phyloP scores from a whole-genome alignment of 2,329 filamentous ascomycete species.

The Colletotrichum neosansevieriae region DNA sequence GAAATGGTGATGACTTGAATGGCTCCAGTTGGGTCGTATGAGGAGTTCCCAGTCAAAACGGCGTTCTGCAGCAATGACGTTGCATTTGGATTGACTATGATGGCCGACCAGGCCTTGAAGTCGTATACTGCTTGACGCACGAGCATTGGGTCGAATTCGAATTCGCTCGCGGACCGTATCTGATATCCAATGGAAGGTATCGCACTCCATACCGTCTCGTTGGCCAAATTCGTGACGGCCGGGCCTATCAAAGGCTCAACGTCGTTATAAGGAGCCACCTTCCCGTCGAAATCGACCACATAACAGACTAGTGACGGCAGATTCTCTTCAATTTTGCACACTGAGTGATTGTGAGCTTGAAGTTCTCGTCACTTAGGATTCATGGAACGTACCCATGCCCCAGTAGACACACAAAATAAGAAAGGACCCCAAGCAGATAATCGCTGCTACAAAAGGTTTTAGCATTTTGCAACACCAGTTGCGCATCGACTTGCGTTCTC shows the following conservation, averaged over 20 bases:
- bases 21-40: conserved; percentile 28
- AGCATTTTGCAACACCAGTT: background rate
- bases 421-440: conserved; percentile 20
- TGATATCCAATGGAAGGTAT: conserved; percentile 29
- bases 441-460: background rate
- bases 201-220: conserved; percentile 13
- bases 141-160: conserved; percentile 16
- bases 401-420: conserved; percentile 25
- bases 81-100: conserved; percentile 26
- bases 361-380: too few species aligned
- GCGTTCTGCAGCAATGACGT: conserved; percentile 19
- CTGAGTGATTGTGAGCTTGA: background rate
- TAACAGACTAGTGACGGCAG: conserved; percentile 19
- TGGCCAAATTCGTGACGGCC: conserved; percentile 6
- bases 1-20: conserved; percentile 24
- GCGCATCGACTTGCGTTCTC: background rate
- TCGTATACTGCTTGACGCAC: conserved; percentile 28
- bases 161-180: conserved; percentile 22
- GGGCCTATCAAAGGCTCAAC: conserved; percentile 15
- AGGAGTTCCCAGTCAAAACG: conserved; percentile 12
- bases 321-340: conserved; percentile 24
- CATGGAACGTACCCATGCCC: conserved; percentile 4
- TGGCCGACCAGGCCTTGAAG: conserved; percentile 25
- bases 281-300: conserved; percentile 28
- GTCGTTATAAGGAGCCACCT: conserved; percentile 1